Conservation (phyloP, 169 alveolate genomes). For the Cryptosporidium bovis region DNA sequence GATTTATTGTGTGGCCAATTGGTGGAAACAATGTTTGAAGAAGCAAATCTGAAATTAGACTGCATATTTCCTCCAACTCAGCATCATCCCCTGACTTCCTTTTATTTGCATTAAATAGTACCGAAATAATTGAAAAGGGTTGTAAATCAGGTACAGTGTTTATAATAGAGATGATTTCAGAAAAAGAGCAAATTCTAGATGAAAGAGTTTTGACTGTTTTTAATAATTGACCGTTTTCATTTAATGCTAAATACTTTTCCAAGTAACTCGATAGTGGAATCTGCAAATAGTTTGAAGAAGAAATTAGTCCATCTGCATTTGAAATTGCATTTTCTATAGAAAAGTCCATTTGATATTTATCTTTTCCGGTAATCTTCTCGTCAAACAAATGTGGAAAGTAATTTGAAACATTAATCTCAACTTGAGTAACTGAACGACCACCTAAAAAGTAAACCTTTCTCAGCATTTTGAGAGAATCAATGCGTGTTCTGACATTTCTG, state of each 20-base stretch:
- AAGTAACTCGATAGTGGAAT: slow-evolving; percentile 26
- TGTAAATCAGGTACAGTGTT: not conserved
- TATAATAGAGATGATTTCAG: slow-evolving; percentile 26
- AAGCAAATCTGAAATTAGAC: slow-evolving; percentile 36
- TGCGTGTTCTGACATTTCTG: not conserved
- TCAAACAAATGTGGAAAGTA: slow-evolving; percentile 26
- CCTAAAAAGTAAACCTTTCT: not conserved
- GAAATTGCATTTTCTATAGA: slow-evolving; percentile 39
- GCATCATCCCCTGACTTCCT: not conserved
- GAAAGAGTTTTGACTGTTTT: slow-evolving; percentile 2
- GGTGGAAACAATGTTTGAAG: slow-evolving; percentile 68
- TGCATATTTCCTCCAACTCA: slow-evolving; percentile 24
- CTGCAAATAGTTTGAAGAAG: slow-evolving; percentile 9
- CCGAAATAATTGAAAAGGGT: slow-evolving; percentile 19
- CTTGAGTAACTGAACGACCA: not conserved
- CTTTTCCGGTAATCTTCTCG: not conserved
- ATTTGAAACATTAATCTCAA: slow-evolving; percentile 17
- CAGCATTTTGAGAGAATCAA: slow-evolving; percentile 7
- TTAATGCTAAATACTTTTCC: not conserved
- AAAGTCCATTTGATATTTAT: slow-evolving; percentile 13
- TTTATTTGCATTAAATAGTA: slow-evolving; percentile 8
- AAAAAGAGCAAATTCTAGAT: not conserved
- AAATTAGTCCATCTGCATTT: slow-evolving; percentile 7
- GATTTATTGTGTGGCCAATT: slow-evolving; percentile 11
- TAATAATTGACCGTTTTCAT: not conserved